Conservation (phyloP, 2,329 filamentous ascomycete species). For the Aspergillus caelatus region DNA sequence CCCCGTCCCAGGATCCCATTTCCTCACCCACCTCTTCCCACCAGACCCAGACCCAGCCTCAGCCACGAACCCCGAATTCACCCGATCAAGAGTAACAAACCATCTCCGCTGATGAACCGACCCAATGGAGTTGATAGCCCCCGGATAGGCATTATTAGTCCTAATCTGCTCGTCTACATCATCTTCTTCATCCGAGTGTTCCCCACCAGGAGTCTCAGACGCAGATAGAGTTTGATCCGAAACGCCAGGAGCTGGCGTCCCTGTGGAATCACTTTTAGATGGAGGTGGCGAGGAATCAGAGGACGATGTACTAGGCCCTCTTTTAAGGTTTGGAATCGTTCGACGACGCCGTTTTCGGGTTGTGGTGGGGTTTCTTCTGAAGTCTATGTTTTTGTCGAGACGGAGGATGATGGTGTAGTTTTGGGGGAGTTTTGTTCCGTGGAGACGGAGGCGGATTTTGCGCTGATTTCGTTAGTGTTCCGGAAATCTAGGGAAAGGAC, state of each 20-base stretch:
- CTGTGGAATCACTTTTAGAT: not conserved
- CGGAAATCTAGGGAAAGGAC: rapidly evolving
- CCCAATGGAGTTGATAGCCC: constrained; percentile 66
- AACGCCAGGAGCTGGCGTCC: not conserved
- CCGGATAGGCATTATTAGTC: constrained; percentile 66
- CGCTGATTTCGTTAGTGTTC: constrained; percentile 32
- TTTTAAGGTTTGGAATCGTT: not conserved
- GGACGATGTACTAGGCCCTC: constrained; percentile 19
- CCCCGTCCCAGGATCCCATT: constrained; percentile 18
- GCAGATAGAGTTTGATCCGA: not conserved
- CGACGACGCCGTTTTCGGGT: constrained; percentile 28
- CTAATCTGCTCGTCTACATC: constrained; percentile 58
- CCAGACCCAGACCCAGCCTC: constrained; percentile 6
- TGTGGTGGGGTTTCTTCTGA: constrained; percentile 16
- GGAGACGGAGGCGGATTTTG: constrained; percentile 60
- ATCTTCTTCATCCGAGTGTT: constrained; percentile 18
- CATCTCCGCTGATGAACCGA: constrained; percentile 69
- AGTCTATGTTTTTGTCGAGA: constrained; percentile 38
- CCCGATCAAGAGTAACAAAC: constrained; percentile 66
- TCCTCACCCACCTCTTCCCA: constrained; percentile 33
- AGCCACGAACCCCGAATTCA: constrained; percentile 58
- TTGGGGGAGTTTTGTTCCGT: constrained; percentile 57
- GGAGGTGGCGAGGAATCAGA: constrained; percentile 23
- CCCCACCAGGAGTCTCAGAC: not conserved
- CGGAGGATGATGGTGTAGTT: constrained; percentile 59